These are phyloP conservation scores for Aspergillus udagawae DNA, from an alignment of 2,329 filamentous ascomycete species.

Conservation along the genomic window DNA sequence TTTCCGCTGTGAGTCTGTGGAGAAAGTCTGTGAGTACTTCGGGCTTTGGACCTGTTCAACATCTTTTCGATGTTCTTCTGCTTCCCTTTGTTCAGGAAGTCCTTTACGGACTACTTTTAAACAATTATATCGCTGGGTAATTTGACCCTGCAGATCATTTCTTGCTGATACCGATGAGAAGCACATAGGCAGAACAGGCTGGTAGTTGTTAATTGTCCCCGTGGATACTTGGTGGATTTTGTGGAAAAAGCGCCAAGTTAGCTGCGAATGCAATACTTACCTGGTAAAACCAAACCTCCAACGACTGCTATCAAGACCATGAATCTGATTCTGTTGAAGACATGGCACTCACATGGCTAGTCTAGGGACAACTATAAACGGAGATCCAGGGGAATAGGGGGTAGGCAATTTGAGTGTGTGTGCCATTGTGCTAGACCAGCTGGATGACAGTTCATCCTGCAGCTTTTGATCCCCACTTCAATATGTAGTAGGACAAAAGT, in stretches of 20 bases:
- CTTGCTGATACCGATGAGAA: neutral
- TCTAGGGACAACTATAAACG: slow-evolving; percentile 22
- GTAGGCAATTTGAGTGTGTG: neutral
- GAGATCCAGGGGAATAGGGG: slow-evolving; percentile 11
- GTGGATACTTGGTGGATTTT: neutral
- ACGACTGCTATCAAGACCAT: neutral
- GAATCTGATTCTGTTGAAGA: neutral
- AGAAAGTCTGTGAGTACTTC: neutral
- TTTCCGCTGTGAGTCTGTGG: neutral
- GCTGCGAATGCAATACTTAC: neutral
- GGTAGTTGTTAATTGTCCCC: neutral
- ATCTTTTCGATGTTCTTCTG: neutral
- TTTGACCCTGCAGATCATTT: neutral
- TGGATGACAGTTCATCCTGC: slow-evolving; percentile 19
- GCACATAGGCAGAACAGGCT: too few species aligned
- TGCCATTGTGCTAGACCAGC: neutral
- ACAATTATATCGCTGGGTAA: neutral
- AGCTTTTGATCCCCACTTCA: slow-evolving; percentile 13
- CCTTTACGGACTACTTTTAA: neutral
- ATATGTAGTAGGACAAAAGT: slow-evolving; percentile 11
- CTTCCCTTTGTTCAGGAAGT: neutral
- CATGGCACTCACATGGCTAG: slow-evolving; percentile 8
- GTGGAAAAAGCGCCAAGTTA: neutral
- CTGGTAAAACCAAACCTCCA: neutral
- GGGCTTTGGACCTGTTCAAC: neutral